Base-by-base conservation (phyloP, 148 eudicot species). In the Camellia japonica region DNA sequence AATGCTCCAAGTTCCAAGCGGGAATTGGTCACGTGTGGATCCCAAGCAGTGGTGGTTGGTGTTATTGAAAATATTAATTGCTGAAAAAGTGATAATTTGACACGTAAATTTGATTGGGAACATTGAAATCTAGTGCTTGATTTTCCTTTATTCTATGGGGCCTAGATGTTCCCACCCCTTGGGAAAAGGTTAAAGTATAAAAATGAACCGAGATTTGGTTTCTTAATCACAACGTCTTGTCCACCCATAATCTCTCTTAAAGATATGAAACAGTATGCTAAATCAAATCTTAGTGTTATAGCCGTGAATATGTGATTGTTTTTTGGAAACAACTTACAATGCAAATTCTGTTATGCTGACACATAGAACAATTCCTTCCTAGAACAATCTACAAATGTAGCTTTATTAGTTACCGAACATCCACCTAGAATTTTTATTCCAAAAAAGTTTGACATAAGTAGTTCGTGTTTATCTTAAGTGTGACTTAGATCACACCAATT, bases 141-240 rank as follows among this genome's bases (percentile, higher is more conserved):
- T 77, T 64, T 73, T 73, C 43, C 84, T 84, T 81, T 81, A 78
- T 84, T 84, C 82, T 68, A 5, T 69, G 87, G 81, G 87, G 84
- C 78, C 87, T 75, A 81, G 74, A 43, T 84, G 87, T 84, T 80
- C 83, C 86, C 62, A 63, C 64, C 80, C 83, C 76, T 76, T 76
- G 61, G 86, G 83, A 79, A 79, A 49, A 49, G 7, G 52, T 15
- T 79, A 43, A 70, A 75, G 77, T 70, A 30, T 30, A 30, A 49
- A 55, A 58, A 71, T 46, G 58, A 70, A 68, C 43, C 15, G 38
- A 52, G 62, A 56, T 78, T 30, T 20, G 71, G 7, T 77, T 65
- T 6, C 61, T 58, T 14, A 58, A 58, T 58, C 61, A 58, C 61
- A 14, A 10, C 61, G 61, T 58, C 61, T 6, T 9, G 61, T 6